Evolutionary conservation across 2,329 filamentous ascomycete genomes (phyloP), one percentile per base, ranked within the genome.

Genomic region (Colletotrichum zoysiae): DNA sequence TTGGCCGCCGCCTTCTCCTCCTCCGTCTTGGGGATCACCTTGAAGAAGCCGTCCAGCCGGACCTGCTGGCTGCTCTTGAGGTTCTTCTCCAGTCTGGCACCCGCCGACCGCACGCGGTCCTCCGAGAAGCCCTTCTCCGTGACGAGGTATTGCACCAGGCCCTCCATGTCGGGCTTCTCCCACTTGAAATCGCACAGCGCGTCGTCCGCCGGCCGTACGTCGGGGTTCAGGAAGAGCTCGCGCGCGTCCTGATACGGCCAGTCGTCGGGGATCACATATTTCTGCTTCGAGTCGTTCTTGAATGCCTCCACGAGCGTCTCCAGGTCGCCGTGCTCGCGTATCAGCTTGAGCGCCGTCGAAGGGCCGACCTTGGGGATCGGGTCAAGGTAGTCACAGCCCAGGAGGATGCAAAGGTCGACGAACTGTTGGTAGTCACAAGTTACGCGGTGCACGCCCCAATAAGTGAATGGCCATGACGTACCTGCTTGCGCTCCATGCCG

Each of bases 301-400:
- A 97, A 92, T 74, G 86, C 88, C 73, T 94, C 93, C 55, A 98
- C 91, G 1, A 99, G 91, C 71, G 93, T 93, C 79, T 99, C 96
- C 53, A 99, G 89, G 5, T 89, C 90, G 65, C 93, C 93, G 83
- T 98, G 91, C 78, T 99, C 95, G 76, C 95, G 94, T 77, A 99
- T 98, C 72, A 99, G 86, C 81, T 97, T 97, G 65, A 98, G 87
- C 2, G 96, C 96, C 0, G 96, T 98, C 77, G 91, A 92, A 5
- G 96, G 95, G 26, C 96, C 96, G 74, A 99, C 87, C 80, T 97
- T 98, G 77, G 96, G 96, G 76, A 99, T 93, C 0, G 96, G 95
- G 77, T 99, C 96, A 79, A 98, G 90, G 79, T 99, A 99, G 81
- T 99, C 96, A 83, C 96, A 99, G 76, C 96, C 96, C 57, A 99